Conservation (phyloP, 805 yeast genomes). For the Candida xyloterini region DNA sequence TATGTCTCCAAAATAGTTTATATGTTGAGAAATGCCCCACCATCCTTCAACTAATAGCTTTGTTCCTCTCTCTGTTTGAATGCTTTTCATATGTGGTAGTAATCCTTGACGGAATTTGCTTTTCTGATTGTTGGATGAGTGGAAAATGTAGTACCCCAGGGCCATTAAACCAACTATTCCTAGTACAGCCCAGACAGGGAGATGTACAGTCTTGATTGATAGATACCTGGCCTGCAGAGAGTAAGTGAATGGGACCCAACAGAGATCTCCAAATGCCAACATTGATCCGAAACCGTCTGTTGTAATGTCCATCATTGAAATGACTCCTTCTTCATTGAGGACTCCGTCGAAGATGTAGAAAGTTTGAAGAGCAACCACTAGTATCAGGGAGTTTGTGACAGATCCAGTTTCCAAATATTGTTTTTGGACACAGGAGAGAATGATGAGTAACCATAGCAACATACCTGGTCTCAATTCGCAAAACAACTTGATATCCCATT, state of each 20-base stretch:
- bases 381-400: conserved; percentile 66
- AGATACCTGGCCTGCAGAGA: conserved; percentile 82
- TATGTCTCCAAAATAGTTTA: conserved; percentile 96
- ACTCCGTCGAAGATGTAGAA: conserved; percentile 91
- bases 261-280: conserved; percentile 92
- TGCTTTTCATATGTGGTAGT: conserved; percentile 62
- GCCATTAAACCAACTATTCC: conserved; percentile 44
- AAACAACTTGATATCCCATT: conserved; percentile 84
- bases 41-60: conserved; percentile 85
- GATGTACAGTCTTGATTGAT: conserved; percentile 55
- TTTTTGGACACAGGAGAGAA: conserved; percentile 75
- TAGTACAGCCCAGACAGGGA: conserved; percentile 42
- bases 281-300: conserved; percentile 97
- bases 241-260: conserved; percentile 90
- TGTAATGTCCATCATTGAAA: conserved; percentile 93
- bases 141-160: conserved; percentile 77
- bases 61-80: conserved; percentile 74
- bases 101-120: conserved; percentile 78
- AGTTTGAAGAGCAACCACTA: conserved; percentile 68
- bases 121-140: conserved; percentile 81
- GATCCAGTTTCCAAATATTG: conserved; percentile 62
- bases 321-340: conserved; percentile 80
- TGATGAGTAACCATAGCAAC: conserved; percentile 77
- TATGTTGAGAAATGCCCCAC: conserved; percentile 94
- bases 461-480: conserved; percentile 95